Base-by-base conservation (phyloP, 2,329 filamentous ascomycete species). In the Fusarium azukiicola region DNA sequence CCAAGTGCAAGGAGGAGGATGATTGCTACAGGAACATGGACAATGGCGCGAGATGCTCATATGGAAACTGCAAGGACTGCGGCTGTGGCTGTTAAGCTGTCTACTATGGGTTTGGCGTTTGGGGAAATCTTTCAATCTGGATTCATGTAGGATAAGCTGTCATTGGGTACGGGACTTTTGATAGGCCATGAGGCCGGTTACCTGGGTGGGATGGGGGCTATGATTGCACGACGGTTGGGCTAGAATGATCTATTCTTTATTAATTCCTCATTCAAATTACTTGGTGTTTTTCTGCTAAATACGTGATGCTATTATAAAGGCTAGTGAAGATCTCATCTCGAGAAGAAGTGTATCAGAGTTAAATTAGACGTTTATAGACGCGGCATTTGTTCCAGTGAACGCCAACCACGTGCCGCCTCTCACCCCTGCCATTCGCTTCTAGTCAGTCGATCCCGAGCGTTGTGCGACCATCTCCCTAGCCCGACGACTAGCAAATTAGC, bases 21-120 rank as follows among this genome's bases (percentile, higher is more conserved):
- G 58, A 72, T 21, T 72, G 69, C 17, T 67, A 54, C 14, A 13
- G n/a, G 42, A 67, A 67, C n/a, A 54, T 44, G 49, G 58, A 67
- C 14, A 13, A 16, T 16, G 69, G 61, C 10, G 61, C 61, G 13
- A 38, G 61, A 50, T 72, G 61, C 6, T 54, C 58, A 3, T 27
- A 54, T 3, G 61, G 69, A 8, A 38, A 19, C 40, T 72, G 69
- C 40, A 38, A 56, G 27, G 27, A 17, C 13, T 72, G 69, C 17
- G 69, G 69, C n/a, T 72, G 69, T n/a, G 61, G 69, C 27, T 72
- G 69, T 67, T 72, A 23, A 56, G 9, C 21, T 61, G 3, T 61
- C 21, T 40, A 36, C 21, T 23, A 8, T 61, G 21, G 2, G 36
- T 19, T n/a, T 58, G 56, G 56, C 40, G 56, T 61, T 61, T 42